Percentiles rank a stretch among this genome's conserved stretches.
Conservation (phyloP, 495 filamentous ascomycete genomes). For the Xylaria castorea region DNA sequence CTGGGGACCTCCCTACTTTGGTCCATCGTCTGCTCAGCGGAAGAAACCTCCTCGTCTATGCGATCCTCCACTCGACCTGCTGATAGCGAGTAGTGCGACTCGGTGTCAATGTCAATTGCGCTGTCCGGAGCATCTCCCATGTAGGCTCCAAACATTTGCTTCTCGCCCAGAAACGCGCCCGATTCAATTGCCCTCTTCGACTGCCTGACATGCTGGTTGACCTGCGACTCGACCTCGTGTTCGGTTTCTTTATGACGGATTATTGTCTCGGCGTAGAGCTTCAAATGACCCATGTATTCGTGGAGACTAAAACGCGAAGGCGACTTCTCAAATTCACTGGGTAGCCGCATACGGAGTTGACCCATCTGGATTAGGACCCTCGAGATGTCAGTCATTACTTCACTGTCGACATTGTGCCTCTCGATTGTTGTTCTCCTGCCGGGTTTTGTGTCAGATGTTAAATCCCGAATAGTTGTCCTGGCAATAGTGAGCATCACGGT, state of each 20-base stretch:
- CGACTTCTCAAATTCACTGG: conserved; percentile 45
- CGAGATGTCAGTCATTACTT: conserved; percentile 39
- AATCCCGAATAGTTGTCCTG: conserved; percentile 42
- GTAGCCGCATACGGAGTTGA: conserved; percentile 36
- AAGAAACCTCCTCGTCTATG: conserved; percentile 31
- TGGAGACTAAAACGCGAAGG: conserved; percentile 41
- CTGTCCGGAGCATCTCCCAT: conserved; percentile 50
- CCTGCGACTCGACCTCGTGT: conserved; percentile 31
- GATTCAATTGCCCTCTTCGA: conserved; percentile 16
- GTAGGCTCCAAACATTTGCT: conserved; percentile 37
- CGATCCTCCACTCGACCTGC: conserved; percentile 8
- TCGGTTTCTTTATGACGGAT: conserved; percentile 34
- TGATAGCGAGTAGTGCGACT: conserved; percentile 31
- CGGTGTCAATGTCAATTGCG: conserved; percentile 49
- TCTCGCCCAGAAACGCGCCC: conserved; percentile 38
- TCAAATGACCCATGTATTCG: conserved; percentile 45
- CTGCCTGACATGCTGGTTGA: conserved; percentile 25
- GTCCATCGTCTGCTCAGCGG: conserved; percentile 40
- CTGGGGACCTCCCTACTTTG: conserved; percentile 39
- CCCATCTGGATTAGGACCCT: conserved; percentile 39
- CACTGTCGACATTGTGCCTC: conserved; percentile 34
- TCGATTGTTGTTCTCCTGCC: conserved; percentile 35
- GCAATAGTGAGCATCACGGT: conserved; percentile 21
- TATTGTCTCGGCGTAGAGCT: conserved; percentile 38
- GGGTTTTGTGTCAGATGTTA: conserved; percentile 28